These are phyloP conservation scores for Aurantiochytrium sp. DNA, from an alignment of 108 stramenopile genomes.

Conservation along the genomic window DNA sequence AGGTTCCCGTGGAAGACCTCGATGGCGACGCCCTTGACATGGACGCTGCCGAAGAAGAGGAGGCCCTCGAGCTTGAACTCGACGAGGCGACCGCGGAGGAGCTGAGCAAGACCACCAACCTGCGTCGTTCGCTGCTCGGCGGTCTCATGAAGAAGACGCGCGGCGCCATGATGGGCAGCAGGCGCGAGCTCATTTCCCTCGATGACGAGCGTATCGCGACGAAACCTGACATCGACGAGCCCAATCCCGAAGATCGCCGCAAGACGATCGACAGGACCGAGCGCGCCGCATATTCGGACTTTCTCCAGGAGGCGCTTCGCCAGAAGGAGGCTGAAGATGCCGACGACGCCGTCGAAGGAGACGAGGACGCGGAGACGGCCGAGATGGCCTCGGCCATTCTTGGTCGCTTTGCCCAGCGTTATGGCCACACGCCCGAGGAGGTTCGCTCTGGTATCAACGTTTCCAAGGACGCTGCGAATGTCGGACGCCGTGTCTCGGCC, in stretches of 20 bases:
- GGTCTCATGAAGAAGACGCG: constrained; percentile 3
- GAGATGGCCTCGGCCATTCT: not conserved
- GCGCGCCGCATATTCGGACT: not conserved
- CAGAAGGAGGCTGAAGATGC: not conserved
- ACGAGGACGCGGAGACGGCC: not conserved
- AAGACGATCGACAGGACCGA: not conserved
- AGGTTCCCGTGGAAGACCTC: not conserved
- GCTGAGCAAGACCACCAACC: not conserved
- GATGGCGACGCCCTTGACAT: not conserved
- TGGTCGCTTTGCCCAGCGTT: not conserved
- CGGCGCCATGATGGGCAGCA: not conserved
- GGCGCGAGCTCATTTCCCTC: not conserved
- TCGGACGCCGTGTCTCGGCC: not conserved
- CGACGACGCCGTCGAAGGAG: not conserved
- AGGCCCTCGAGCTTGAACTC: not conserved
- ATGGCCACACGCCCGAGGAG: not conserved
- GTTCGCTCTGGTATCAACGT: not conserved
- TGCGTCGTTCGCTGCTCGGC: not conserved
- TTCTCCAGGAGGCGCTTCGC: not conserved
- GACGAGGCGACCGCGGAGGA: not conserved
- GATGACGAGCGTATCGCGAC: not conserved
- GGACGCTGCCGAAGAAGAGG: not conserved
- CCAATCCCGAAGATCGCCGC: constrained; percentile 4
- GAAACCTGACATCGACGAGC: not conserved
- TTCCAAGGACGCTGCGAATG: not conserved